Conservation (phyloP, 345 rosid genomes). For the Gossypium bickii region DNA sequence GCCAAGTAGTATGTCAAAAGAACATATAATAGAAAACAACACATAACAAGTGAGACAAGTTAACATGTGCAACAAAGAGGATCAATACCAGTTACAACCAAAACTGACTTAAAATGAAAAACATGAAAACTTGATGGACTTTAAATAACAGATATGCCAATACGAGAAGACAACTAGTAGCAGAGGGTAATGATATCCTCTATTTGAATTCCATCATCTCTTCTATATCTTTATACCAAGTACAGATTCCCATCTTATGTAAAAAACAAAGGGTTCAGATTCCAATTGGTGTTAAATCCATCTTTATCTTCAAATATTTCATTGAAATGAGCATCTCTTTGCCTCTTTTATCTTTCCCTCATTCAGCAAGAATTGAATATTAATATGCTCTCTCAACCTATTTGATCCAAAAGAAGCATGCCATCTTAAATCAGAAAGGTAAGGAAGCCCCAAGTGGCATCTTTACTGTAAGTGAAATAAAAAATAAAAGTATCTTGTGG, state of each 20-base stretch:
- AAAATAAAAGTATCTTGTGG: background rate
- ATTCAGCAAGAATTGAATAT: background rate
- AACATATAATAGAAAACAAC: background rate
- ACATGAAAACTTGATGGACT: background rate
- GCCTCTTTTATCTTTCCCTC: background rate
- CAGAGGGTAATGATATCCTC: background rate
- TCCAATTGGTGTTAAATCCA: background rate
- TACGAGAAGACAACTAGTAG: background rate
- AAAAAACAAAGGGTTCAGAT: background rate
- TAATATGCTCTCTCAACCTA: background rate
- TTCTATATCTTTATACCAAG: background rate
- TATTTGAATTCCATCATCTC: no score
- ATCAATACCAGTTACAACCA: background rate
- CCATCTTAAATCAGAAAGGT: conserved; percentile 1
- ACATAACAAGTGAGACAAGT: background rate
- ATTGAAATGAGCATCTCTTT: background rate
- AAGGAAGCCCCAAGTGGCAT: background rate
- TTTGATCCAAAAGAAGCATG: background rate
- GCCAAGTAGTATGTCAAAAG: conserved; percentile 19
- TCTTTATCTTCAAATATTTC: background rate
- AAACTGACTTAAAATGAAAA: background rate
- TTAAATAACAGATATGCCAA: background rate
- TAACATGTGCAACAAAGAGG: background rate
- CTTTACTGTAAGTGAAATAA: background rate
- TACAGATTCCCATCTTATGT: background rate